These are phyloP conservation scores for Fusarium sp. DNA, from an alignment of 2,329 filamentous ascomycete genomes.

Conservation along the genomic window DNA sequence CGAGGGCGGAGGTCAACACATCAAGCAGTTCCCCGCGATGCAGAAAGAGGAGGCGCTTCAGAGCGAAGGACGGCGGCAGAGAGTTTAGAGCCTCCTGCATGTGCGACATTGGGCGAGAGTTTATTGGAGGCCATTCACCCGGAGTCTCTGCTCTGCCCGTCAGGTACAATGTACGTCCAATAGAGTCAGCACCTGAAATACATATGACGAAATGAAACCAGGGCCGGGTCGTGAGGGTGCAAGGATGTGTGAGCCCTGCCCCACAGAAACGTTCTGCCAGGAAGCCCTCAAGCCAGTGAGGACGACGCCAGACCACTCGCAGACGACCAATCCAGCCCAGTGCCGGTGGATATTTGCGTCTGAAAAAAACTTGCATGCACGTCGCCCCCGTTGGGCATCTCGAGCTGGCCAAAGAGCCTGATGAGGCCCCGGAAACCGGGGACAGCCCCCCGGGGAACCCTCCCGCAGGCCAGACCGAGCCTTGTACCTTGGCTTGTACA, in stretches of 20 bases:
- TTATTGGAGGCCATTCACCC: background rate
- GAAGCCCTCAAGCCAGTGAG: conserved; percentile 26
- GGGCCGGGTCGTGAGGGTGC: conserved; percentile 36
- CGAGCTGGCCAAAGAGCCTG: conserved; percentile 1
- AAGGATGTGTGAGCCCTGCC: conserved; percentile 43
- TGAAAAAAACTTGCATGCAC: conserved; percentile 29
- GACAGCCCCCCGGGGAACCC: conserved; percentile 9
- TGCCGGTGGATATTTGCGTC: conserved; percentile 28
- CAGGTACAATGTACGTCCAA: conserved; percentile 19
- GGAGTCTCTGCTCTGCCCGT: background rate
- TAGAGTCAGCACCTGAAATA: conserved; percentile 19
- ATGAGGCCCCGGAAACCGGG: conserved; percentile 18
- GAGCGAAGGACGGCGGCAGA: background rate
- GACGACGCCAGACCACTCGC: background rate
- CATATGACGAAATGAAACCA: conserved; percentile 46
- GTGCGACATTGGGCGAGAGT: conserved; percentile 1
- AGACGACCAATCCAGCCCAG: conserved; percentile 30
- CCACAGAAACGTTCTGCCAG: conserved; percentile 21
- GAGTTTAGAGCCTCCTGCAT: conserved; percentile 8
- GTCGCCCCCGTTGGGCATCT: conserved; percentile 27
- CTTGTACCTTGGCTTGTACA: conserved; percentile 15
- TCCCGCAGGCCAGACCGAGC: conserved; percentile 12
- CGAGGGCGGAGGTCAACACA: conserved; percentile 1
- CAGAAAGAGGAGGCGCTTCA: background rate
- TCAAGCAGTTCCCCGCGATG: background rate